Evolutionary conservation across 371 early-diverging fungal species (phyloP), one percentile per base, ranked within the genome.

Genomic region (Zychaea mexicana): DNA sequence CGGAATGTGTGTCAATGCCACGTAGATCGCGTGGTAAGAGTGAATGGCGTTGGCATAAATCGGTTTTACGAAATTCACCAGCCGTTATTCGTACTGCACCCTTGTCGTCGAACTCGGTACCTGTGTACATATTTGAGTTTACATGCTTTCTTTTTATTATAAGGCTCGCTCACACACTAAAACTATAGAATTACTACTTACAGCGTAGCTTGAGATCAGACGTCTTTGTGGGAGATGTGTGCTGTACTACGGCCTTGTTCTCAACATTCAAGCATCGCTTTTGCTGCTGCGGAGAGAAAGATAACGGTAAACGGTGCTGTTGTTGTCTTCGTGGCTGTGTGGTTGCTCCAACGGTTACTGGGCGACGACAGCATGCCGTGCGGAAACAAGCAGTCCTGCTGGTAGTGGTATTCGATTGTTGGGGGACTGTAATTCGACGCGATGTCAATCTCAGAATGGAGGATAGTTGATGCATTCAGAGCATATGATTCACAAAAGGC

Each of bases 1-100:
- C 76, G 57, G 88, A 88, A 36, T 84, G 84, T 65, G 88, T 87
- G 61, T 94, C 94, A 46, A 93, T 90, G 64, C 91, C 91, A 65
- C 93, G 85, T 64, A 93, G 66, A 78, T 93, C 93, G 26, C 93
- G 91, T 26, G 91, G 84, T 66, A 90, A 79, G 46, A 93, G 66
- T 8, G 92, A 90, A 71, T 91, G 91, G 61, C 88, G 82, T 26
- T 88, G 87, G 66, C 92, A 92, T 38, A 93, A 78, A 61, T 90
- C 91, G 0, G 86, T 81, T 70, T 92, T 92, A 36, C 85, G 76
- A 69, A 93, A 91, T 66, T 92, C 92, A 28, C 92, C 92, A 3
- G 90, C 89, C 2, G 85, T 88, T 15, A 83, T 81, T 55, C 87
- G 88, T 69, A 92, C 86, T 54, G 84, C 75, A 19, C 93, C 93